Base-by-base conservation (phyloP, 2,329 filamentous ascomycete species). In the Paecilomyces formosus region DNA sequence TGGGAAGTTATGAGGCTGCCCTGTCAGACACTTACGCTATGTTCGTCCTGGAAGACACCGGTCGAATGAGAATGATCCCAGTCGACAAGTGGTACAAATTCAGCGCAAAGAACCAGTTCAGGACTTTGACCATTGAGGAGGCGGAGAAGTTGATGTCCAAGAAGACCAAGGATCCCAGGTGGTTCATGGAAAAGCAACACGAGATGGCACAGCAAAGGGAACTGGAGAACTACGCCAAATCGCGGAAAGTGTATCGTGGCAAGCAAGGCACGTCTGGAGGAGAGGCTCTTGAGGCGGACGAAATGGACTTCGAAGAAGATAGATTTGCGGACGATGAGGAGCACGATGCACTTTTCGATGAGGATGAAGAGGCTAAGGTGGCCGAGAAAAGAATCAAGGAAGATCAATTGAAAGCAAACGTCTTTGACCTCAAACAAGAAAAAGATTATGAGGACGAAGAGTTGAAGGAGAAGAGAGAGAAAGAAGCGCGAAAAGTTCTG, bases 31-130 rank as follows among this genome's bases (percentile, higher is more conserved):
- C 79, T 1, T 87, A 90, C 55, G 90, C 92, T 55, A 88, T 95
- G 63, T 88, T 95, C 57, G 83, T 93, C 45, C 82, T 90, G 51
- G 88, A 91, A 33, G 83, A 86, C 39, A 82, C 85, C 9, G 81
- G 81, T 1, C 85, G 82, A 54, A 94, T 96, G 70, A 86, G 87
- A 59, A 89, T 97, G 85, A 82, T 96, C 2, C 95, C 95, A 0
- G 77, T 97, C 18, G 93, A 99, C 74, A 96, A 97, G 69, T 97
- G 90, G 87, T 99, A 99, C 77, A 89, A 90, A 51, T 77, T 77
- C 55, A 76, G 62, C 55, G 72, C 72, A 30, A 77, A 76, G 58
- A 75, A 70, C 57, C 84, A 88, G 11, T 93, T 94, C 69, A 87
- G 88, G 70, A 82, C 86, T 0, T 84, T 92, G 72, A 88, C 85